Percentiles rank a stretch among this genome's conserved stretches.
Conservation (phyloP, 257 asterid genomes). For the Jacaranda mimosifolia region DNA sequence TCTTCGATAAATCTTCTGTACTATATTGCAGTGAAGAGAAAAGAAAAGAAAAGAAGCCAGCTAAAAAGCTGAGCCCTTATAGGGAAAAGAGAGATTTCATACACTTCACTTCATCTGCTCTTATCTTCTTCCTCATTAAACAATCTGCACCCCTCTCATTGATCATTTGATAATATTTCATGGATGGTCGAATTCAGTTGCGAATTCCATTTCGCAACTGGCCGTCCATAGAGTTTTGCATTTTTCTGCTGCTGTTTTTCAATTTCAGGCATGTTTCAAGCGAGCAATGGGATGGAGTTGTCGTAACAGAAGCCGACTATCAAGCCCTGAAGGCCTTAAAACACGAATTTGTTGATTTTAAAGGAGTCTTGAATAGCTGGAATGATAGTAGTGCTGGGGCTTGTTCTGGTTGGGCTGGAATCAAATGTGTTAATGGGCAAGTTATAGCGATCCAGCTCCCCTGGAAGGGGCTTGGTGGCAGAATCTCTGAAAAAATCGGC, state of each 20-base stretch:
- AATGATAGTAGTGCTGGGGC: slow-evolving; percentile 64
- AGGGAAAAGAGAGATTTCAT: no score
- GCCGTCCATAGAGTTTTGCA: no score
- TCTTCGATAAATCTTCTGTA: slow-evolving; percentile 39
- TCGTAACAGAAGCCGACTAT: slow-evolving; percentile 53
- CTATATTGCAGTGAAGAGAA: no score
- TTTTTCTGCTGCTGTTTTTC: slow-evolving; percentile 41
- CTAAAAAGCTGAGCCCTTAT: no score
- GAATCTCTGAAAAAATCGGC: slow-evolving; percentile 75
- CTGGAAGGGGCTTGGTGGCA: slow-evolving; percentile 73
- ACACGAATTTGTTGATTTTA: slow-evolving; percentile 49
- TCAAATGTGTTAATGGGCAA: slow-evolving; percentile 74
- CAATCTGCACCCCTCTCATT: slow-evolving; percentile 1
- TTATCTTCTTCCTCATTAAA: neutral
- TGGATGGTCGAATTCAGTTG: neutral
- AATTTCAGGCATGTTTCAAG: slow-evolving; percentile 42
- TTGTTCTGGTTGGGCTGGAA: slow-evolving; percentile 84
- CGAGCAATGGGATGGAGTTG: slow-evolving; percentile 49
- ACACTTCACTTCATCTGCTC: neutral
- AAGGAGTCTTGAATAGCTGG: slow-evolving; percentile 77
- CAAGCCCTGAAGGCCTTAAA: slow-evolving; percentile 59
- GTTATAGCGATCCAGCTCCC: slow-evolving; percentile 82
- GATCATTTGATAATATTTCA: neutral
- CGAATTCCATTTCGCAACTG: slow-evolving; percentile 20
- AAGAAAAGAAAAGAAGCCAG: no score